A percentile compares a stretch with the other conserved stretches of the same genome.
Conservation (phyloP, 495 filamentous ascomycete species). For the Penicillium taxi region DNA sequence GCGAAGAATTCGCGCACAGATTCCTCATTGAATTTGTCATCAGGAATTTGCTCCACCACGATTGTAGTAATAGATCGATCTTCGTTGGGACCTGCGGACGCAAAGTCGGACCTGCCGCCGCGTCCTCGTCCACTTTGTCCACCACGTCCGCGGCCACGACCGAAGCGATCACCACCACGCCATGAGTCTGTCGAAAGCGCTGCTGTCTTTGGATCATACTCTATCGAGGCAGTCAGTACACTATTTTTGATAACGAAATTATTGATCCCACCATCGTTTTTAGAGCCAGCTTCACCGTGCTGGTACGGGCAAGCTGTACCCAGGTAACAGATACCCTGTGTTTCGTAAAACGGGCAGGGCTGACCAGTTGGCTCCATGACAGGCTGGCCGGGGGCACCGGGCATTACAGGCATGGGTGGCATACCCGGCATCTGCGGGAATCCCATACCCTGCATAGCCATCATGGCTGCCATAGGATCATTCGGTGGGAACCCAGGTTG, state of each 20-base stretch:
- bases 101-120: slow-evolving; percentile 58
- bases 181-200: slow-evolving; percentile 30
- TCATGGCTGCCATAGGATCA: slow-evolving; percentile 60
- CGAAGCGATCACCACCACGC: slow-evolving; percentile 39
- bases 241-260: not conserved
- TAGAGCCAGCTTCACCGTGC: slow-evolving; percentile 60
- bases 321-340: slow-evolving; percentile 74
- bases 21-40: slow-evolving; percentile 71
- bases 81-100: slow-evolving; percentile 62
- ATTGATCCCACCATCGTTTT: slow-evolving; percentile 40
- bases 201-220: slow-evolving; percentile 80
- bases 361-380: slow-evolving; percentile 32
- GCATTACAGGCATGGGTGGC: slow-evolving; percentile 47
- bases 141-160: slow-evolving; percentile 44
- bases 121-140: slow-evolving; percentile 42
- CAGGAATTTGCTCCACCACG: slow-evolving; percentile 88
- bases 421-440: slow-evolving; percentile 54
- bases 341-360: slow-evolving; percentile 81
- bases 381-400: slow-evolving; percentile 32
- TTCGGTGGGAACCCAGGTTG: slow-evolving; percentile 48
- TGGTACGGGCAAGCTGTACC: slow-evolving; percentile 74
- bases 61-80: slow-evolving; percentile 72
- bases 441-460: slow-evolving; percentile 63
- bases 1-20: slow-evolving; percentile 74
- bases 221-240: slow-evolving; percentile 29